phyloP scores from a whole-genome alignment of 768 basidiomycete species.

The Chalciporus pseudorubinellus region DNA sequence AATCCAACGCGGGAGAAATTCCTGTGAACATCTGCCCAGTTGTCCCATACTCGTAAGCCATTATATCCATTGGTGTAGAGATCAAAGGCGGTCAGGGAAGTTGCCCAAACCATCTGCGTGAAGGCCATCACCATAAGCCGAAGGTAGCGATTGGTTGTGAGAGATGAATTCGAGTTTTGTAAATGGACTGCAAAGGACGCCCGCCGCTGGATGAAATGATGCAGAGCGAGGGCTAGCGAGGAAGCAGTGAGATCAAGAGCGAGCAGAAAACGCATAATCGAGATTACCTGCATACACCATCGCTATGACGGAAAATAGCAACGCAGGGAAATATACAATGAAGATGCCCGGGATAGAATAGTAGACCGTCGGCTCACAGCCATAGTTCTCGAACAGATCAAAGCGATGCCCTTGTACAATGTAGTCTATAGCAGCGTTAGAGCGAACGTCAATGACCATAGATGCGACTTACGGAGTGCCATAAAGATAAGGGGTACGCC shows the following conservation, averaged over 20 bases:
- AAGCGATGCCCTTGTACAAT: conserved; percentile 50
- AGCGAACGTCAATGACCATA: not conserved
- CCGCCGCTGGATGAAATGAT: conserved; percentile 33
- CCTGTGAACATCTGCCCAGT: conserved; percentile 51
- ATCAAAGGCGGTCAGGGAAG: conserved; percentile 42
- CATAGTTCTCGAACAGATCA: conserved; percentile 48
- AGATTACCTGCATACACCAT: conserved; percentile 38
- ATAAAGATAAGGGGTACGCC: conserved; percentile 43
- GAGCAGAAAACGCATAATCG: not conserved
- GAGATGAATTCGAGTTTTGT: conserved; percentile 8
- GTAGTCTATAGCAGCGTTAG: conserved; percentile 27
- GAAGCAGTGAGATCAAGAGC: not conserved
- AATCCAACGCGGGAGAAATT: conserved; percentile 41
- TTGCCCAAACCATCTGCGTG: conserved; percentile 45
- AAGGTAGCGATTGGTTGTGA: conserved; percentile 40
- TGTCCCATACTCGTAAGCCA: conserved; percentile 41
- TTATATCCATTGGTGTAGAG: conserved; percentile 36
- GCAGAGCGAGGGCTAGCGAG: conserved; percentile 29
- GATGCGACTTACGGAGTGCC: conserved; percentile 32
- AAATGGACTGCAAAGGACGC: conserved; percentile 28
- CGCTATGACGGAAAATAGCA: conserved; percentile 32
- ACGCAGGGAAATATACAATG: conserved; percentile 36
- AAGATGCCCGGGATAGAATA: conserved; percentile 34
- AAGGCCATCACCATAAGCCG: conserved; percentile 56
- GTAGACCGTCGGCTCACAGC: conserved; percentile 40